These are phyloP conservation scores for Auriscalpium microsporum DNA, from an alignment of 768 basidiomycete genomes.

Conservation along the genomic window DNA sequence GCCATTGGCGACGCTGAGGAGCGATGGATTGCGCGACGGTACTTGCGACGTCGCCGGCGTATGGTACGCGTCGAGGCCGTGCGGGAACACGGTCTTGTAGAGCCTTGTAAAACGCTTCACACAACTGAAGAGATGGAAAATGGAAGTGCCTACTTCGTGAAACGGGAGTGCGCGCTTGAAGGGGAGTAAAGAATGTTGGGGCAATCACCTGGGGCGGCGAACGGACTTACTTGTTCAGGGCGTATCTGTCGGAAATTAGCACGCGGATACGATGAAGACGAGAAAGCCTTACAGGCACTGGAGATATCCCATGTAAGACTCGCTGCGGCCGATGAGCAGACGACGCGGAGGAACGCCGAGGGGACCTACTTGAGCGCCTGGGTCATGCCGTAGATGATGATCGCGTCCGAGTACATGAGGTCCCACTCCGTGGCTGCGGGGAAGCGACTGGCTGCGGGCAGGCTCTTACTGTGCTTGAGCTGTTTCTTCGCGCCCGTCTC, in stretches of 20 bases:
- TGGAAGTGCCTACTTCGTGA: slow-evolving; percentile 43
- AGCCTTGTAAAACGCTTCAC: slow-evolving; percentile 29
- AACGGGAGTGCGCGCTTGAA: slow-evolving; percentile 61
- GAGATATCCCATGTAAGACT: slow-evolving; percentile 71
- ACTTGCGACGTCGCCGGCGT: slow-evolving; percentile 31
- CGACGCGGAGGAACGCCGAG: not conserved
- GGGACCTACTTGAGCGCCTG: slow-evolving; percentile 54
- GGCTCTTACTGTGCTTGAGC: slow-evolving; percentile 29
- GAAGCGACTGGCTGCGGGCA: slow-evolving; percentile 33
- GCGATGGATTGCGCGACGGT: slow-evolving; percentile 29
- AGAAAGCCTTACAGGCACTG: slow-evolving; percentile 56
- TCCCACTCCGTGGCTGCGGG: slow-evolving; percentile 68
- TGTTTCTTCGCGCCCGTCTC: slow-evolving; percentile 55
- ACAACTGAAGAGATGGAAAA: not conserved
- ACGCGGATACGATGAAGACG: not conserved
- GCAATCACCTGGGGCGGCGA: not conserved
- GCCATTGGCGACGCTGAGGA: not conserved
- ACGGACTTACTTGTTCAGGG: slow-evolving; percentile 44
- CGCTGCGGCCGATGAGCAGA: slow-evolving; percentile 30
- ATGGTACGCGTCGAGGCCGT: slow-evolving; percentile 39
- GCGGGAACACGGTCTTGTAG: slow-evolving; percentile 60
- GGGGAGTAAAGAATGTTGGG: not conserved
- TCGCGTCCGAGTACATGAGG: slow-evolving; percentile 62
- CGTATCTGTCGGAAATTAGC: slow-evolving; percentile 26
- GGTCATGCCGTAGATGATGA: slow-evolving; percentile 62